Evolutionary conservation across 1,284 basidiomycete species (phyloP).

Genomic region (Tilletiaria anomala): DNA sequence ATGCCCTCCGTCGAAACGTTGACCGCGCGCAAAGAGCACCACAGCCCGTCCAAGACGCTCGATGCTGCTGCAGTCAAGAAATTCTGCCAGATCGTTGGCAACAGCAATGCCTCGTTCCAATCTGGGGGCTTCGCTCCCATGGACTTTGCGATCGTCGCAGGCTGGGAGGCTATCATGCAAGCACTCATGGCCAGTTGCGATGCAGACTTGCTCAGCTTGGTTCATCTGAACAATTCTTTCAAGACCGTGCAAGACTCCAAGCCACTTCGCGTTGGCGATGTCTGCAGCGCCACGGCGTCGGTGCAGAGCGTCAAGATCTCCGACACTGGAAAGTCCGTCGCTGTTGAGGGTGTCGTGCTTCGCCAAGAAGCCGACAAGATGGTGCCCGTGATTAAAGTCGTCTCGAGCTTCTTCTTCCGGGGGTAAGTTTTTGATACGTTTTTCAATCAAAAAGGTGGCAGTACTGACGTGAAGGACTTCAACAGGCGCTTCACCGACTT

Average conservation of each 20-base stretch:
- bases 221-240: constrained; percentile 95
- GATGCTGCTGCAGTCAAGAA: constrained; percentile 61
- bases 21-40: constrained; percentile 12
- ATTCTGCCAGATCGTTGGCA: constrained; percentile 87
- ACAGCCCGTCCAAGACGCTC: constrained; percentile 22
- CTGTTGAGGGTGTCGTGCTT: constrained; percentile 20
- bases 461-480: too few relatives aligned
- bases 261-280: constrained; percentile 68
- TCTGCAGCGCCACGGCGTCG: constrained; percentile 73
- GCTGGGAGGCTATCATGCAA: constrained; percentile 51
- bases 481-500: constrained; percentile 86
- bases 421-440: too few relatives aligned
- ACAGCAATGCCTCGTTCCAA: constrained; percentile 81
- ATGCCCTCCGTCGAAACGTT: constrained; percentile 19
- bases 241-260: constrained; percentile 63
- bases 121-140: constrained; percentile 56
- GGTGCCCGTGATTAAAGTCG: constrained; percentile 89
- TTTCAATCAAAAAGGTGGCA: too few relatives aligned
- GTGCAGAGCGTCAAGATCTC: constrained; percentile 81
- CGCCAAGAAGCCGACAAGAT: constrained; percentile 46
- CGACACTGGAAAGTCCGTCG: constrained; percentile 62
- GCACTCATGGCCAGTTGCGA: constrained; percentile 30
- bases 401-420: constrained; percentile 90
- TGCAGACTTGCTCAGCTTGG: constrained; percentile 62
- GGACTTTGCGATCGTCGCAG: constrained; percentile 96